Conservation (phyloP, 2,329 filamentous ascomycete species). For the Apiospora phragmitis region DNA sequence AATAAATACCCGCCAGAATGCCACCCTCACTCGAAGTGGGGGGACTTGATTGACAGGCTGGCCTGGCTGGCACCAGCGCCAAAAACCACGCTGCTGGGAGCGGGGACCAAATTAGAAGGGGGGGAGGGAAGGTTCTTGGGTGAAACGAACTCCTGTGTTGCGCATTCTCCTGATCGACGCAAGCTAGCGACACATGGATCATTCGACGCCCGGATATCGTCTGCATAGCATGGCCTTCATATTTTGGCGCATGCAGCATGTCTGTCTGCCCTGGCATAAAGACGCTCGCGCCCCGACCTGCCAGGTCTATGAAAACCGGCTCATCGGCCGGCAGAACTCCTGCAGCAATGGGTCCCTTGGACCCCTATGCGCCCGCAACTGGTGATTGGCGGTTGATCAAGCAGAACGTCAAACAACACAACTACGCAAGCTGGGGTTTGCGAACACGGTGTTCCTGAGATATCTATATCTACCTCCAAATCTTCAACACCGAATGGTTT, state of each 20-base stretch:
- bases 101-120: neutral
- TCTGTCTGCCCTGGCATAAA: neutral
- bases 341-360: neutral
- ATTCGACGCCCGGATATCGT: neutral
- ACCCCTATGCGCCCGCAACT: neutral
- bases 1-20: neutral
- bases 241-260: neutral
- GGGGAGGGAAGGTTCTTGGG: neutral
- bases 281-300: too few relatives aligned
- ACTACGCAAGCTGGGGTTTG: neutral
- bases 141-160: constrained; percentile 11
- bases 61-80: neutral
- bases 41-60: neutral
- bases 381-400: neutral
- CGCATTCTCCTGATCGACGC: neutral
- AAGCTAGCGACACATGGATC: neutral
- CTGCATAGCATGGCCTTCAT: too few relatives aligned
- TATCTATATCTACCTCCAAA: neutral
- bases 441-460: neutral
- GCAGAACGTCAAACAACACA: neutral
- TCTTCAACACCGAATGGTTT: neutral
- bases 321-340: neutral
- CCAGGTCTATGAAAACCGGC: neutral
- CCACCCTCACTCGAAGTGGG: neutral
- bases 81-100: neutral